These are phyloP conservation scores for Yamadazyma tumulicola DNA, from an alignment of 805 yeast genomes.

Conservation along the genomic window DNA sequence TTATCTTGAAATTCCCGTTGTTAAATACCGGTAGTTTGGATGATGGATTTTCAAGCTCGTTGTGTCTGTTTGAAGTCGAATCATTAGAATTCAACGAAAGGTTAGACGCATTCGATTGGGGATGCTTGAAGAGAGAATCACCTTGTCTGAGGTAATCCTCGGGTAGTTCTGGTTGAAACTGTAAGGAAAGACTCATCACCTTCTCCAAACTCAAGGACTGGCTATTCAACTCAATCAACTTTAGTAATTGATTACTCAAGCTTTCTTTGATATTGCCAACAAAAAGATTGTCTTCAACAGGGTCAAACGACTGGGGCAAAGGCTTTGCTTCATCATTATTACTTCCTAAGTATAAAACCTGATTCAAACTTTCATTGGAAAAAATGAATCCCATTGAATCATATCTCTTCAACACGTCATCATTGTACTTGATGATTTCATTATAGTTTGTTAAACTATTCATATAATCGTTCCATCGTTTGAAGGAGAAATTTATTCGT, in stretches of 20 bases:
- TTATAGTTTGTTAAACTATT: conserved; percentile 44
- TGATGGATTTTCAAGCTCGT: conserved; percentile 12
- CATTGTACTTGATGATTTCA: conserved; percentile 36
- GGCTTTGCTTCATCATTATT: conserved; percentile 28
- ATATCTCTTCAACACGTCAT: conserved; percentile 36
- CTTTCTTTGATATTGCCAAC: conserved; percentile 11
- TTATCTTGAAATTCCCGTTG: conserved; percentile 31
- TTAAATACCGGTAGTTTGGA: conserved; percentile 33
- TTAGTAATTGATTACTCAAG: conserved; percentile 39
- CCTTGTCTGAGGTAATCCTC: conserved; percentile 30
- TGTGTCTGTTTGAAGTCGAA: conserved; percentile 9
- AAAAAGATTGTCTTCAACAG: conserved; percentile 4
- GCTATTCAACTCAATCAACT: conserved; percentile 41
- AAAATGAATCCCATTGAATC: conserved; percentile 41
- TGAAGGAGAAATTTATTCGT: conserved; percentile 67
- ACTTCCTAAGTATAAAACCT: conserved; percentile 39
- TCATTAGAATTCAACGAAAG: conserved; percentile 24
- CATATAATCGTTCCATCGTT: conserved; percentile 78
- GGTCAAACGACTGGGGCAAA: conserved; percentile 8
- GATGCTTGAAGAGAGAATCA: not conserved
- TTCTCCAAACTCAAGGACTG: conserved; percentile 47
- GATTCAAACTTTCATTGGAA: conserved; percentile 42
- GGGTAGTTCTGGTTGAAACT: conserved; percentile 57
- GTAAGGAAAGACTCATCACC: conserved; percentile 62
- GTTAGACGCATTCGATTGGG: conserved; percentile 14